Evolutionary conservation across 306 rosid genomes (phyloP), one percentile per base, ranked within the genome.

Genomic region (Psophocarpus tetragonolobus): DNA sequence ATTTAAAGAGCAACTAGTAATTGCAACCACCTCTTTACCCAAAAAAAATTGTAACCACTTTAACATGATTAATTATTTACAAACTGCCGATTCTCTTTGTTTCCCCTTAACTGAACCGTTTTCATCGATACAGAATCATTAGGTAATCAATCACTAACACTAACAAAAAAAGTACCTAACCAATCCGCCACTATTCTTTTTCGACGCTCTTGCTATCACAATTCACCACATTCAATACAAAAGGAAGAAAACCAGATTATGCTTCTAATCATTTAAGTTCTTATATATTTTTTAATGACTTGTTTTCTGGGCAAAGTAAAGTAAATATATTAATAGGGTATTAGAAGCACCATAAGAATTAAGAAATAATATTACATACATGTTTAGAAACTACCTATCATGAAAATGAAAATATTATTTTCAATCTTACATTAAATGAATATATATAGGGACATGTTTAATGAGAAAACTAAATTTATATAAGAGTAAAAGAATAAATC

Each of bases 101-200:
- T 64, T 78, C 58, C 26, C 3, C 33, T 30, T 14, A 15, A 62
- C 50, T 77, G 45, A 33, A 66, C 62, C 65, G 54, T 78, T 72
- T 73, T 72, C 79, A 57, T 66, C 15, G 48, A 47, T 45, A 7
- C 65, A 45, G 50, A 50, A 66, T 78, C 24, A 77, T 71, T 83
- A 29, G 74, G 81, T 83, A 68, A 53, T 79, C 74, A 79, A 71
- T 84, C 81, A 62, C 74, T 10, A 51, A 27, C 47, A 29, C 73
- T 75, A 36, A 81, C 67, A 68, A 24, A 67, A 24, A 67, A 67
- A 17, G 18, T 14, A 29, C 66, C 39, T 54, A 54, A 56, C 51
- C 35, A 21, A 60, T 58, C 26, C 21, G 6, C 69, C 48, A 65
- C 20, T 39, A 62, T 6, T 60, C 3, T 32, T 57, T 51, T 45